Conservation (phyloP, 2,329 filamentous ascomycete species). For the Penicillium sp. region DNA sequence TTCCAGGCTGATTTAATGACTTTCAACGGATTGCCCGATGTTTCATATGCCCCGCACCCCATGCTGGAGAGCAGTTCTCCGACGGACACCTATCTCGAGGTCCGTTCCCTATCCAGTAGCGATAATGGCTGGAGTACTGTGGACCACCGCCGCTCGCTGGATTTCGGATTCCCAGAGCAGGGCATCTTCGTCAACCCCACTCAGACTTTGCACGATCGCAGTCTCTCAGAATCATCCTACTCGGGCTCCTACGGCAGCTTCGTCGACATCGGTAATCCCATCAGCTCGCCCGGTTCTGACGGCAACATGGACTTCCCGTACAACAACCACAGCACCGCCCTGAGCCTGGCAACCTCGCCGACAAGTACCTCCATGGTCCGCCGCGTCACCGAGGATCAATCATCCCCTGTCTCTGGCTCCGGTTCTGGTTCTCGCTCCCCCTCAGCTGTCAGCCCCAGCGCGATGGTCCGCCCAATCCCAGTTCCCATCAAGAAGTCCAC, state of each 20-base stretch:
- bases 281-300: slow-evolving; percentile 83
- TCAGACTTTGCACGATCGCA: slow-evolving; percentile 85
- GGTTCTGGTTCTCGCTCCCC: slow-evolving; percentile 48
- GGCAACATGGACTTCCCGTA: slow-evolving; percentile 64
- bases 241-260: slow-evolving; percentile 76
- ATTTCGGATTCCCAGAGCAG: slow-evolving; percentile 62
- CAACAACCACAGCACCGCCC: slow-evolving; percentile 24
- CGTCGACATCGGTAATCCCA: slow-evolving; percentile 77
- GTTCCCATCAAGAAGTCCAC: slow-evolving; percentile 49
- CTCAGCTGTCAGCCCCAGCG: slow-evolving; percentile 65
- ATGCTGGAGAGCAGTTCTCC: slow-evolving; percentile 64
- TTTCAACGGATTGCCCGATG: slow-evolving; percentile 53
- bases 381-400: slow-evolving; percentile 45
- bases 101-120: slow-evolving; percentile 80
- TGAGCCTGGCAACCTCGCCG: slow-evolving; percentile 30
- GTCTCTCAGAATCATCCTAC: slow-evolving; percentile 80
- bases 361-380: slow-evolving; percentile 35
- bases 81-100: slow-evolving; percentile 79
- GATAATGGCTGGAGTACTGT: slow-evolving; percentile 87
- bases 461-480: slow-evolving; percentile 68
- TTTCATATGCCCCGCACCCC: slow-evolving; percentile 45
- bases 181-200: slow-evolving; percentile 86
- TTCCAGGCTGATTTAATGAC: slow-evolving; percentile 70
- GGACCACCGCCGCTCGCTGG: slow-evolving; percentile 72
- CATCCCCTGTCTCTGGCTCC: slow-evolving; percentile 32